Evolutionary conservation across 2,329 filamentous ascomycete genomes (phyloP).

Genomic region (Trichoderma citrinoviride): DNA sequence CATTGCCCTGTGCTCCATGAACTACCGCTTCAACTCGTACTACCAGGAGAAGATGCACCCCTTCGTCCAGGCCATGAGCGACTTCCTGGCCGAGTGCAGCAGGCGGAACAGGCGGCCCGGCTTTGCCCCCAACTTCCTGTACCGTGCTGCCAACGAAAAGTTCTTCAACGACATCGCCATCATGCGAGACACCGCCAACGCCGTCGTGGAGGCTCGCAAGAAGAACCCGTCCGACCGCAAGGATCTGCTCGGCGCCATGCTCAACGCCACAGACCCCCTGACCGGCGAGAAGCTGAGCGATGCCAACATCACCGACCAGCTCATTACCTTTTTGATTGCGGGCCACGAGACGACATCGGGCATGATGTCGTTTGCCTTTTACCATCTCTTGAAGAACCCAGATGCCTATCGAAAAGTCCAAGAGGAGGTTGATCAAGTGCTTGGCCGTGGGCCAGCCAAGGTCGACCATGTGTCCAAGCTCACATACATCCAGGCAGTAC

Average conservation of each 20-base stretch:
- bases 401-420: slow-evolving; percentile 59
- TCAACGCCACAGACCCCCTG: slow-evolving; percentile 63
- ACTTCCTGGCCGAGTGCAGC: slow-evolving; percentile 58
- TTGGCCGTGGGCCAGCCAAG: slow-evolving; percentile 56
- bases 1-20: slow-evolving; percentile 68
- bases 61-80: slow-evolving; percentile 65
- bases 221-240: slow-evolving; percentile 55
- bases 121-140: slow-evolving; percentile 48
- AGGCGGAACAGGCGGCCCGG: slow-evolving; percentile 47
- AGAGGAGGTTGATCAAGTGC: slow-evolving; percentile 64
- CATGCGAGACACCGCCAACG: slow-evolving; percentile 54
- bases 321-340: slow-evolving; percentile 70
- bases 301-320: slow-evolving; percentile 63
- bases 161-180: slow-evolving; percentile 54
- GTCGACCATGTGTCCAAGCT: slow-evolving; percentile 63
- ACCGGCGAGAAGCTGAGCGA: slow-evolving; percentile 65
- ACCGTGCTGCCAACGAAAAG: slow-evolving; percentile 47
- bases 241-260: slow-evolving; percentile 68
- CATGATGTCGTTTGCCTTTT: slow-evolving; percentile 62
- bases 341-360: slow-evolving; percentile 72
- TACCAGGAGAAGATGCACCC: slow-evolving; percentile 68
- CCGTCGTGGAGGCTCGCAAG: slow-evolving; percentile 60
- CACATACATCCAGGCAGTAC: slow-evolving; percentile 60
- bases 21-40: slow-evolving; percentile 71
- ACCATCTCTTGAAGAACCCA: slow-evolving; percentile 63